These are phyloP conservation scores for Conoideocrella luteorostrata DNA, from an alignment of 2,329 filamentous ascomycete species.

Conservation along the genomic window DNA sequence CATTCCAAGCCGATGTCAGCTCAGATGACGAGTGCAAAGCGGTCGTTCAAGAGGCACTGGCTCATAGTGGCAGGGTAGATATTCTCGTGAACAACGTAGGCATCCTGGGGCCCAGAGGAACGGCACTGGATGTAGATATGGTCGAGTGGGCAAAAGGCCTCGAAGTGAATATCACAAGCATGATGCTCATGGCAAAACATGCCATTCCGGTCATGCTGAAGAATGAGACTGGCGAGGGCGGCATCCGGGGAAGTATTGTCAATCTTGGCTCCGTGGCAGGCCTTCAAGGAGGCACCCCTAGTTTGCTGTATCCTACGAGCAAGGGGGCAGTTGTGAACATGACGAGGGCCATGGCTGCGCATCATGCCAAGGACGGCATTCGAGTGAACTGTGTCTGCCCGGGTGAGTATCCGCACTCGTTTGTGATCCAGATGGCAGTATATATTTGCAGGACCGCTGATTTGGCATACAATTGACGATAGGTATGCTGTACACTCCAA, in stretches of 20 bases:
- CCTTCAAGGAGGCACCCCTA: constrained; percentile 37
- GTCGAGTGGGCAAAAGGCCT: constrained; percentile 49
- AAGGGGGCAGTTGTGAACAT: constrained; percentile 45
- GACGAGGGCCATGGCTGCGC: constrained; percentile 45
- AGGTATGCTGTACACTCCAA: constrained; percentile 43
- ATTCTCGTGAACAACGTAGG: constrained; percentile 62
- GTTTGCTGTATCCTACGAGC: constrained; percentile 39
- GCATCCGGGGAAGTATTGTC: constrained; percentile 45
- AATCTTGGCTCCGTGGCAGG: constrained; percentile 60
- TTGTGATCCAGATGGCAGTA: too few relatives aligned
- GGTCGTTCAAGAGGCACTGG: constrained; percentile 33
- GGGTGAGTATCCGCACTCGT: too few relatives aligned
- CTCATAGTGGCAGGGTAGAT: constrained; percentile 49
- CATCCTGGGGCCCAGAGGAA: constrained; percentile 51
- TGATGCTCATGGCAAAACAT: constrained; percentile 59
- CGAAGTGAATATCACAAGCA: constrained; percentile 57
- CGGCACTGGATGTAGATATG: constrained; percentile 55
- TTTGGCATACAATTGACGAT: too few relatives aligned
- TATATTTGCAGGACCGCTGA: too few relatives aligned
- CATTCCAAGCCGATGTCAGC: constrained; percentile 49
- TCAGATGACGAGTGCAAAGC: constrained; percentile 42
- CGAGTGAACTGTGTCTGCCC: constrained; percentile 45
- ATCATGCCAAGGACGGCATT: constrained; percentile 39
- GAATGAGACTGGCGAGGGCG: constrained; percentile 34
- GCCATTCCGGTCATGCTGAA: constrained; percentile 53